These are phyloP conservation scores for Cercospora zeina DNA, from an alignment of 2,329 filamentous ascomycete genomes.

Conservation along the genomic window DNA sequence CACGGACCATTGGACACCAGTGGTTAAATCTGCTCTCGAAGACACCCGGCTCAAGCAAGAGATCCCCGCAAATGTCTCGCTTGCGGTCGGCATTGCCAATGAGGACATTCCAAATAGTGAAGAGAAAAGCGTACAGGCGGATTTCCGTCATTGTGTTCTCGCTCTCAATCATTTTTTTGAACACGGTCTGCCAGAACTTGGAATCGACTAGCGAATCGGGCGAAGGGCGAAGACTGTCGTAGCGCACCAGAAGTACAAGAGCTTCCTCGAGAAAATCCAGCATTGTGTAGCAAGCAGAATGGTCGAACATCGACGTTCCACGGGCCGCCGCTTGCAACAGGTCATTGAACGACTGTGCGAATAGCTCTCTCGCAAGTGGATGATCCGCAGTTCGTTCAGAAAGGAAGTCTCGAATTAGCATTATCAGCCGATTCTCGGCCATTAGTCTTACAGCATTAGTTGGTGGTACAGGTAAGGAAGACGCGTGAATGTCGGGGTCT, in stretches of 20 bases:
- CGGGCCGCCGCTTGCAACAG: constrained; percentile 73
- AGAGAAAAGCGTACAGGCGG: constrained; percentile 78
- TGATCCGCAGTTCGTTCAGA: constrained; percentile 60
- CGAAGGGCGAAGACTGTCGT: constrained; percentile 51
- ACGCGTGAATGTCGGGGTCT: constrained; percentile 66
- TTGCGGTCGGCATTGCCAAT: constrained; percentile 67
- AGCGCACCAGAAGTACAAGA: constrained; percentile 65
- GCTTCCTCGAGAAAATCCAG: constrained; percentile 88
- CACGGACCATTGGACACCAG: constrained; percentile 93
- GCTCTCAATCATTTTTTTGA: constrained; percentile 73
- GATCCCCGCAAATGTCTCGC: constrained; percentile 67
- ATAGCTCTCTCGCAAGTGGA: constrained; percentile 63
- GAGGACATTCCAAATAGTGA: constrained; percentile 74
- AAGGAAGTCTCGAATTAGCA: constrained; percentile 78
- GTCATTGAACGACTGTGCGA: constrained; percentile 71
- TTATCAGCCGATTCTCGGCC: constrained; percentile 83
- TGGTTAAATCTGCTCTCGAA: constrained; percentile 86
- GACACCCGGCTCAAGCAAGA: constrained; percentile 70
- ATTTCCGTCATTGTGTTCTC: constrained; percentile 90
- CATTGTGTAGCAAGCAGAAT: constrained; percentile 81
- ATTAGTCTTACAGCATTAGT: constrained; percentile 75
- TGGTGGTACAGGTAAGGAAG: constrained; percentile 61
- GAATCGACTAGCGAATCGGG: constrained; percentile 64
- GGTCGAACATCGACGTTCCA: constrained; percentile 76
- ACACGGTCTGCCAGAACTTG: constrained; percentile 82